These are phyloP conservation scores for Haemoproteus tartakovskyi DNA, from an alignment of 169 alveolate species.

Conservation along the genomic window DNA sequence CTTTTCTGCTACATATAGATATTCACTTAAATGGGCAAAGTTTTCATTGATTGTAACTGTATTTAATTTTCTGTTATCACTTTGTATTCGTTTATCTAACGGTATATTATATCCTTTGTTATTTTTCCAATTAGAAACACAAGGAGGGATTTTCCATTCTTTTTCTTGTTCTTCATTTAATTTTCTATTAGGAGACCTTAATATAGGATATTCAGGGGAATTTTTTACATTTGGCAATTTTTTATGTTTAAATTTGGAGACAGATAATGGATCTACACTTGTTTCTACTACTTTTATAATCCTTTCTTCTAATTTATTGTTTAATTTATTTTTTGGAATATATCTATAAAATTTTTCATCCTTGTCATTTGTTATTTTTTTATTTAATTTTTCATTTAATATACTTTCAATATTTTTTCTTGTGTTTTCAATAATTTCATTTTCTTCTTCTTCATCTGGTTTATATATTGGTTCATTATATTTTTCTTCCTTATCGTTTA, in stretches of 20 bases:
- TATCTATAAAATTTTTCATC: slow-evolving; percentile 81
- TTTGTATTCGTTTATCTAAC: slow-evolving; percentile 94
- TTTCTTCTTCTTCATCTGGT: slow-evolving; percentile 79
- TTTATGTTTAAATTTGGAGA: slow-evolving; percentile 92
- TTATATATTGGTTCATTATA: slow-evolving; percentile 64
- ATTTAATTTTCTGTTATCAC: slow-evolving; percentile 95
- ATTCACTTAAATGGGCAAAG: slow-evolving; percentile 92
- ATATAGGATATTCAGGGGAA: slow-evolving; percentile 86
- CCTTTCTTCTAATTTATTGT: slow-evolving; percentile 79
- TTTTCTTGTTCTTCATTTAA: slow-evolving; percentile 92
- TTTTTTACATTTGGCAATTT: slow-evolving; percentile 87
- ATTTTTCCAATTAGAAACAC: slow-evolving; percentile 97
- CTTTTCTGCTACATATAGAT: slow-evolving; percentile 92
- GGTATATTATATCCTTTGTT: slow-evolving; percentile 98
- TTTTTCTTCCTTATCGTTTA: slow-evolving; percentile 73
- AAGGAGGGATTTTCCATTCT: slow-evolving; percentile 97
- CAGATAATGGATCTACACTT: slow-evolving; percentile 93
- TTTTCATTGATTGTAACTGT: slow-evolving; percentile 90
- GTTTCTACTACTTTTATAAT: slow-evolving; percentile 87
- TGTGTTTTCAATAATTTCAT: slow-evolving; percentile 75
- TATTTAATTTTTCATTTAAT: slow-evolving; percentile 69
- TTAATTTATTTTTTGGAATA: slow-evolving; percentile 81
- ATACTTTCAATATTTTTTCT: slow-evolving; percentile 80
- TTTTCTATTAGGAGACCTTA: slow-evolving; percentile 92
- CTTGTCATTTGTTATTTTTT: slow-evolving; percentile 62